phyloP scores from a whole-genome alignment of 2,329 filamentous ascomycete species.

The Penicillium expansum region DNA sequence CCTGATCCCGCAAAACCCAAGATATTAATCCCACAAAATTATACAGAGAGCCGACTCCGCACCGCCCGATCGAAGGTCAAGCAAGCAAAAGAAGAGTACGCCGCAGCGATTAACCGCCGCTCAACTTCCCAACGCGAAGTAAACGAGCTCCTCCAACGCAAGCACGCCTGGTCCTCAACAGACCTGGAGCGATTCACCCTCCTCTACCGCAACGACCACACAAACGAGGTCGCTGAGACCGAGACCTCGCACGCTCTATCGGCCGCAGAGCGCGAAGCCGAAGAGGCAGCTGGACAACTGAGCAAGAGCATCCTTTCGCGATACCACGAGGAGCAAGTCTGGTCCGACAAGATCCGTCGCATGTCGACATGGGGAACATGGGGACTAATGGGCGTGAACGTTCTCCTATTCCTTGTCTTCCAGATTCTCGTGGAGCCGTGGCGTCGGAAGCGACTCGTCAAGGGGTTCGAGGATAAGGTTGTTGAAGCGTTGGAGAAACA shows the following conservation, averaged over 20 bases:
- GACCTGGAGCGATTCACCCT: slow-evolving; percentile 94
- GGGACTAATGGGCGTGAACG: slow-evolving; percentile 96
- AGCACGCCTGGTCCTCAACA: slow-evolving; percentile 81
- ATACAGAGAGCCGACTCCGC: slow-evolving; percentile 52
- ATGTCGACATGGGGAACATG: slow-evolving; percentile 99
- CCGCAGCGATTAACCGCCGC: slow-evolving; percentile 77
- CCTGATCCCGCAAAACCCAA: too few species aligned
- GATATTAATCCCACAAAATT: neutral
- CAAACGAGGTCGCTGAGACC: slow-evolving; percentile 81
- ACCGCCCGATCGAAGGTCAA: slow-evolving; percentile 64
- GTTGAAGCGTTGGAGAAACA: slow-evolving; percentile 68
- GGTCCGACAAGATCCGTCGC: slow-evolving; percentile 93
- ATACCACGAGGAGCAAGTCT: slow-evolving; percentile 99
- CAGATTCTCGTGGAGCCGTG: slow-evolving; percentile 92
- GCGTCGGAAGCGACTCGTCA: slow-evolving; percentile 76
- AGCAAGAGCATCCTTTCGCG: slow-evolving; percentile 81
- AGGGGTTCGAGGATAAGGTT: slow-evolving; percentile 77
- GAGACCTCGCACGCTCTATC: slow-evolving; percentile 69
- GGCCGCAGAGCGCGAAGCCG: slow-evolving; percentile 73
- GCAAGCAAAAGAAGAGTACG: slow-evolving; percentile 70
- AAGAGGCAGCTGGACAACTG: slow-evolving; percentile 71
- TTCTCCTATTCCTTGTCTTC: slow-evolving; percentile 79
- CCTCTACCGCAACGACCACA: slow-evolving; percentile 87
- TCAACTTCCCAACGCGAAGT: slow-evolving; percentile 93
- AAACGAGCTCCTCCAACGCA: slow-evolving; percentile 86